Conservation (phyloP, 2,329 filamentous ascomycete species). For the Tolypocladium sp. region DNA sequence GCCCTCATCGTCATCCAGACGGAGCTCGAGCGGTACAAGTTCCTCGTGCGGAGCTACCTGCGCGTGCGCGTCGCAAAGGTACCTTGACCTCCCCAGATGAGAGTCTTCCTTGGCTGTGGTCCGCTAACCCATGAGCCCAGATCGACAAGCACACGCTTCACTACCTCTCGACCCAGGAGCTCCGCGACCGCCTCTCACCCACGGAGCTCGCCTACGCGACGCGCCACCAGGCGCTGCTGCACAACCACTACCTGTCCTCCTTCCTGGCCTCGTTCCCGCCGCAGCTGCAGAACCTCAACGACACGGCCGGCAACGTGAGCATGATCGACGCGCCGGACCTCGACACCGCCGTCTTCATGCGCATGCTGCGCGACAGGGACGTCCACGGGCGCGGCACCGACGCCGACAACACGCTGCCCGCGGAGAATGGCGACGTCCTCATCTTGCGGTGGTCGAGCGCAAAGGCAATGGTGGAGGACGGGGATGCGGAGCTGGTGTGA, state of each 20-base stretch:
- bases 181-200: constrained; percentile 58
- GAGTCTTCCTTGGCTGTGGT: no score
- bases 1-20: constrained; percentile 92
- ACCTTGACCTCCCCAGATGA: not conserved
- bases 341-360: constrained; percentile 75
- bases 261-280: constrained; percentile 79
- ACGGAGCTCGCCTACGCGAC: constrained; percentile 76
- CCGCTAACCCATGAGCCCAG: constrained; percentile 26
- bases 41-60: constrained; percentile 73
- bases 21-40: constrained; percentile 90
- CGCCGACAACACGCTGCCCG: constrained; percentile 49
- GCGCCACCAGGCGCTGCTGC: constrained; percentile 74
- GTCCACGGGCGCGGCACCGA: constrained; percentile 55
- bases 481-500: constrained; percentile 51
- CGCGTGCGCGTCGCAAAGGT: constrained; percentile 84
- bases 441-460: constrained; percentile 70
- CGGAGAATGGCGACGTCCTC: constrained; percentile 53
- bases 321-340: constrained; percentile 88
- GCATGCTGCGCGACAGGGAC: constrained; percentile 54
- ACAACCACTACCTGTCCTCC: constrained; percentile 74
- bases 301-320: constrained; percentile 77
- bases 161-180: constrained; percentile 50
- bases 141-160: constrained; percentile 71
- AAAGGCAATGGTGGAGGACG: constrained; percentile 46
- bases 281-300: constrained; percentile 75